Conservation (phyloP, 2,329 filamentous ascomycete species). For the Aspergillus sojae region DNA sequence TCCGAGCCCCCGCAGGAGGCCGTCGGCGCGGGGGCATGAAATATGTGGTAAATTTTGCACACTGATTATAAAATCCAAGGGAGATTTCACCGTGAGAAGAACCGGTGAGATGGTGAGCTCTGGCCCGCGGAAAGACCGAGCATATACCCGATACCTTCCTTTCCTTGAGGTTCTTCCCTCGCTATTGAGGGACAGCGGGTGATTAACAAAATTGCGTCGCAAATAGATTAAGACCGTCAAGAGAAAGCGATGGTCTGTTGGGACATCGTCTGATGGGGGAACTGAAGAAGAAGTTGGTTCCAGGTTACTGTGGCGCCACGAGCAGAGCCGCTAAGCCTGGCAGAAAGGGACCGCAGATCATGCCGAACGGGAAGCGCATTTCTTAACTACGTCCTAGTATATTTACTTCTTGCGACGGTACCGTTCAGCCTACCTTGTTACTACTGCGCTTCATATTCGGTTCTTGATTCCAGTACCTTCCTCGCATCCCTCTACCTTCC, state of each 20-base stretch:
- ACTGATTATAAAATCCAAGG: background rate
- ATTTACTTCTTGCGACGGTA: background rate
- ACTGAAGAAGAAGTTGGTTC: background rate
- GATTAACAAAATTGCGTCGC: background rate
- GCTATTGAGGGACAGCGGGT: background rate
- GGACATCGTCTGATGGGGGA: background rate
- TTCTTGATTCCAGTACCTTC: background rate
- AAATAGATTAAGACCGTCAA: background rate
- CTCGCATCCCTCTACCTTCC: background rate
- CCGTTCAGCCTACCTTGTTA: background rate
- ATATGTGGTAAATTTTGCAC: conserved; percentile 14
- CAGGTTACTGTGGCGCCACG: background rate
- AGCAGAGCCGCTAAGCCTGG: conserved; percentile 3
- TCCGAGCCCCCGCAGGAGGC: conserved; percentile 66
- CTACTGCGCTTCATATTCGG: background rate
- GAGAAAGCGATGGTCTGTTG: background rate
- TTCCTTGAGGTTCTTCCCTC: background rate
- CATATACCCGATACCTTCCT: background rate
- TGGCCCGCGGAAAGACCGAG: conserved; percentile 3
- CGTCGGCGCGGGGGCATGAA: conserved; percentile 55
- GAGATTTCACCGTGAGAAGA: background rate
- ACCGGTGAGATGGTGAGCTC: conserved; percentile 1
- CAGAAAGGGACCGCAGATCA: conserved; percentile 2
- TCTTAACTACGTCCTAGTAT: conserved; percentile 1
- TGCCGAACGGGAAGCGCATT: conserved; percentile 1